phyloP scores from a whole-genome alignment of 2,329 filamentous ascomycete species.

The Ascomycota sp. region DNA sequence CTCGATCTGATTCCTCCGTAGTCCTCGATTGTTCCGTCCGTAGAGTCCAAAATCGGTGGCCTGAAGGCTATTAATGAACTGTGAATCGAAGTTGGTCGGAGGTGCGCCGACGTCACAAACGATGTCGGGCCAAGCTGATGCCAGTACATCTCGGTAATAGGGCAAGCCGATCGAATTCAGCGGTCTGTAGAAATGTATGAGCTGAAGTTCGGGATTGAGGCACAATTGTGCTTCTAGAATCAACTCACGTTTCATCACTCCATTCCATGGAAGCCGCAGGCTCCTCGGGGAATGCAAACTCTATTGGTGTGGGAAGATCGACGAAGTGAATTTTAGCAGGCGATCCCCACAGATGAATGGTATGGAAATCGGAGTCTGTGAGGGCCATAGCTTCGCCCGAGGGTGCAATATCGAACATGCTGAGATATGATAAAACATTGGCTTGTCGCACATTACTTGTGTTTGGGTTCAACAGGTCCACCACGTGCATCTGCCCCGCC shows the following conservation, averaged over 20 bases:
- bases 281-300: slow-evolving; percentile 50
- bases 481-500: slow-evolving; percentile 81
- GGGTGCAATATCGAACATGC: slow-evolving; percentile 66
- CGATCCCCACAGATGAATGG: slow-evolving; percentile 76
- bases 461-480: slow-evolving; percentile 87
- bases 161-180: slow-evolving; percentile 78
- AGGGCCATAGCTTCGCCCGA: slow-evolving; percentile 74
- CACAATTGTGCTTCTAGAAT: no score
- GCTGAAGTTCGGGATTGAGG: not conserved
- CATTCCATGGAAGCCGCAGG: slow-evolving; percentile 43
- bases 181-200: slow-evolving; percentile 27
- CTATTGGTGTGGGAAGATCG: slow-evolving; percentile 56
- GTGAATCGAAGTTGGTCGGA: slow-evolving; percentile 51
- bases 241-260: slow-evolving; percentile 44
- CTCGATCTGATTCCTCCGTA: slow-evolving; percentile 65
- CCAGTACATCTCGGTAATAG: slow-evolving; percentile 70
- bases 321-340: slow-evolving; percentile 72
- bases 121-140: slow-evolving; percentile 81
- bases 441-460: slow-evolving; percentile 70
- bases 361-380: slow-evolving; percentile 57
- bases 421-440: slow-evolving; percentile 54
- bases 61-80: slow-evolving; percentile 48
- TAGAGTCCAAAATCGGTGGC: slow-evolving; percentile 57
- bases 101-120: slow-evolving; percentile 73
- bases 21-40: slow-evolving; percentile 54